Base-by-base conservation (phyloP, 176 grass and related monocot species). In the Oryza glumipatula region DNA sequence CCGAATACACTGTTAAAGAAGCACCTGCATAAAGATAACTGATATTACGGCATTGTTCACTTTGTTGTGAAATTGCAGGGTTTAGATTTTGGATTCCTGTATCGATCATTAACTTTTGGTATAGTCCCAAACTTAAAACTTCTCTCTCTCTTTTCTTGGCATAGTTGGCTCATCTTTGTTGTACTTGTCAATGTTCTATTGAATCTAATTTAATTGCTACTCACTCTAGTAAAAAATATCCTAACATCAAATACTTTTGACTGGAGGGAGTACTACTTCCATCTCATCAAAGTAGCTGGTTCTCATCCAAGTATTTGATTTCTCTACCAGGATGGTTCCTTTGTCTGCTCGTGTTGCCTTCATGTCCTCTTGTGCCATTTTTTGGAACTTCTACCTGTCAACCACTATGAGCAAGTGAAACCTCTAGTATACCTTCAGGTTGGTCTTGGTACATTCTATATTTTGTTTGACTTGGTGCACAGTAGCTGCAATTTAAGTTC, bases 81-180 rank as follows among this genome's bases (percentile, higher is more conserved):
- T 99, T 96, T 77, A 96, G 85, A 77, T 99, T 99, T 80, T 96
- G 96, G 96, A 89, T 99, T 83, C 96, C 96, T 45, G 96, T 96
- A 79, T 89, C 91, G 6, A 30, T 99, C 61, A 83, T 99, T 79
- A 99, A 99, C 79, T 99, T 96, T 60, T 81, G 93, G 96, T 96
- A 92, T 81, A 74, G 72, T 65, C 41, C 49, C 43, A 10, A 9
- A 44, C 70, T 76, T 80, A 33, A 74, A 11, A 45, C 12, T 81
- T 74, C 66, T 58, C 33, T 67, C 51, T 46, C 5, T 38, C 36
- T 6, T 1, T 38, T 38, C 5, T 38, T 38, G 5, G 36, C 22
- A n/a, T 82, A 32, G 4, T 85, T 72, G 2, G 15, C 11, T 26
- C n/a, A 65, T 30, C 15, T 67, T 77, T 68, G 36, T 74, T 54